Conservation (phyloP, 148 eudicot genomes). For the Fagopyrum esculentum region DNA sequence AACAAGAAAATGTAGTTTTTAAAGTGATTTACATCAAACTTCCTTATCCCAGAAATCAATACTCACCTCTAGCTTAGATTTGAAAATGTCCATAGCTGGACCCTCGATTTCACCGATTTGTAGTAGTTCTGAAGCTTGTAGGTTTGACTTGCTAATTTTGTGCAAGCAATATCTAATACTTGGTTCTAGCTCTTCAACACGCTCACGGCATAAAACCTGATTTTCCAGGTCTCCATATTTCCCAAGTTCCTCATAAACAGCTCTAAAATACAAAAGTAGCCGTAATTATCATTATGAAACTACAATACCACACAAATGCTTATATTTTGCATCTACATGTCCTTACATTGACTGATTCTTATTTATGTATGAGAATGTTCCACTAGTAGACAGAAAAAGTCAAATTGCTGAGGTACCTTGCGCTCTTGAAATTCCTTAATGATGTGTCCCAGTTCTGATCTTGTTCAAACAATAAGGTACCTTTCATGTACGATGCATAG, state of each 20-base stretch:
- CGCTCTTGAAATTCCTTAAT: slow-evolving; percentile 82
- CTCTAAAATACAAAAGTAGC: slow-evolving; percentile 31
- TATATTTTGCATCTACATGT: background rate
- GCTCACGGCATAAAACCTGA: slow-evolving; percentile 4
- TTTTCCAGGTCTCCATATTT: slow-evolving; percentile 78
- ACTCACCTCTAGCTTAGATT: slow-evolving; percentile 77
- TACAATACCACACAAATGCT: background rate
- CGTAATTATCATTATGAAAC: background rate
- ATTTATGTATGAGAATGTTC: background rate
- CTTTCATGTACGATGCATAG: slow-evolving; percentile 87
- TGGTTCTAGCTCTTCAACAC: slow-evolving; percentile 94
- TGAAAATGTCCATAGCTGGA: slow-evolving; percentile 92
- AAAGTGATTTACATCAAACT: background rate
- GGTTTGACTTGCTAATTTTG: slow-evolving; percentile 82
- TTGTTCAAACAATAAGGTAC: slow-evolving; percentile 81
- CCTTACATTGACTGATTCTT: background rate
- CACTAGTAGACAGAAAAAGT: background rate
- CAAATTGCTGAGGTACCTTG: slow-evolving; percentile 42
- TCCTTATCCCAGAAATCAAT: background rate
- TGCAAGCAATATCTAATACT: slow-evolving; percentile 86
- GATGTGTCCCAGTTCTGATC: slow-evolving; percentile 91
- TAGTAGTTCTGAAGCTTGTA: slow-evolving; percentile 80
- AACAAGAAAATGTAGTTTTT: background rate
- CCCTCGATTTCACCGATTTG: slow-evolving; percentile 90
- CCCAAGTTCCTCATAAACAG: slow-evolving; percentile 97